Conservation (phyloP, 768 basidiomycete genomes). For the Lactarius hatsudake region DNA sequence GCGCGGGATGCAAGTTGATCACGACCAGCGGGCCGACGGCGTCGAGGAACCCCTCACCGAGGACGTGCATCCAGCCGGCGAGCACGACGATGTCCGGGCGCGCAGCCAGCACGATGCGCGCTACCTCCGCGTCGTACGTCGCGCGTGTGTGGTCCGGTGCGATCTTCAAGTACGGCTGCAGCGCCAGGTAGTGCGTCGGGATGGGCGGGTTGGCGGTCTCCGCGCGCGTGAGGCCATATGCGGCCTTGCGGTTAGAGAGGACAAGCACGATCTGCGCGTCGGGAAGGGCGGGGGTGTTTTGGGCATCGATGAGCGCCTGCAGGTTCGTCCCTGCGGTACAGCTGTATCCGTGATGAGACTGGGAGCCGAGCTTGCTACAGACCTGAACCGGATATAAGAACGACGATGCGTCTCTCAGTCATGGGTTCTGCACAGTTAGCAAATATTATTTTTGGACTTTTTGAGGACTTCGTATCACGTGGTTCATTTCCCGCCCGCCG, state of each 20-base stretch:
- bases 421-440: background rate
- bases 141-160: conserved; percentile 69
- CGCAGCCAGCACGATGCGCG: conserved; percentile 56
- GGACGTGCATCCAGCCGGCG: conserved; percentile 99
- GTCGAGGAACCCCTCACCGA: conserved; percentile 78
- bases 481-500: background rate
- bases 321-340: conserved; percentile 78
- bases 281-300: conserved; percentile 69
- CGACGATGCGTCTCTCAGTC: conserved; percentile 29
- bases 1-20: conserved; percentile 95
- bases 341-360: conserved; percentile 1
- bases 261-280: conserved; percentile 73
- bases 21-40: conserved; percentile 69
- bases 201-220: conserved; percentile 67
- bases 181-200: conserved; percentile 75
- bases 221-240: conserved; percentile 86
- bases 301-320: conserved; percentile 92
- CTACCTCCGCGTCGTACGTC: conserved; percentile 85
- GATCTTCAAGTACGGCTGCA: conserved; percentile 78
- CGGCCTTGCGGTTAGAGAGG: conserved; percentile 88
- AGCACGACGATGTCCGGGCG: conserved; percentile 85
- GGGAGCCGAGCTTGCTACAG: conserved; percentile 5
- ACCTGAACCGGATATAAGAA: conserved; percentile 71
- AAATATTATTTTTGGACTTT: background rate
- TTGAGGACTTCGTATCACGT: conserved; percentile 11